These are phyloP conservation scores for Phytopythium montanum DNA, from an alignment of 352 stramenopile genomes.

Conservation along the genomic window DNA sequence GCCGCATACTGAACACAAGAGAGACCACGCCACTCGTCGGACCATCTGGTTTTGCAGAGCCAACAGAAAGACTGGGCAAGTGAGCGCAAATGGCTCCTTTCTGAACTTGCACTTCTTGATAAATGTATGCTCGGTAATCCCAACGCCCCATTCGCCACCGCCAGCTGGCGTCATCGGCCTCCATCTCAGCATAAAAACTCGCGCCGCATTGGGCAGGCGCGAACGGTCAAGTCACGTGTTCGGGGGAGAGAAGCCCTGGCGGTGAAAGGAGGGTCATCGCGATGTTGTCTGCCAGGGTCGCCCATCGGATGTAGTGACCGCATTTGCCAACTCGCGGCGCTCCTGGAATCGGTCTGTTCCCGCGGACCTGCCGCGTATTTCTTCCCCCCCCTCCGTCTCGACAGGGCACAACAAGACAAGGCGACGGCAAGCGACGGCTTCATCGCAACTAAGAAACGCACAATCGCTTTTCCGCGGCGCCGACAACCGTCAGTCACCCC, in stretches of 20 bases:
- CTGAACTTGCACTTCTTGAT: background rate
- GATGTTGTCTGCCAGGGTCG: background rate
- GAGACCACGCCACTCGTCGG: background rate
- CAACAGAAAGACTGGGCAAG: background rate
- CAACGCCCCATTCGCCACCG: background rate
- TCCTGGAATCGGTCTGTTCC: background rate
- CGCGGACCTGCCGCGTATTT: conserved; percentile 4
- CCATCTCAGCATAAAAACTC: conserved; percentile 5
- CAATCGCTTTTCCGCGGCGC: conserved; percentile 3
- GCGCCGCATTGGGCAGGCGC: background rate
- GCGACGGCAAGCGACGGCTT: too few species aligned
- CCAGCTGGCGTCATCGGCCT: conserved; percentile 1
- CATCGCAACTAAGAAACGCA: conserved; percentile 1
- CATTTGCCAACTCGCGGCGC: conserved; percentile 4
- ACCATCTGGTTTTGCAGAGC: background rate
- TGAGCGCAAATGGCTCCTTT: background rate
- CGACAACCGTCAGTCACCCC: background rate
- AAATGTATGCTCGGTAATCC: background rate
- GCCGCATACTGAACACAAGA: background rate
- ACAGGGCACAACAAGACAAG: background rate
- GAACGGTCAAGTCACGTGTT: background rate
- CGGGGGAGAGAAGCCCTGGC: conserved; percentile 1
- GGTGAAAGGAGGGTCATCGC: background rate
- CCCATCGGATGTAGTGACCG: background rate
- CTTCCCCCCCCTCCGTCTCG: background rate